Conservation (phyloP, 2,329 filamentous ascomycete species). For the Sclerotiophoma versabilis region DNA sequence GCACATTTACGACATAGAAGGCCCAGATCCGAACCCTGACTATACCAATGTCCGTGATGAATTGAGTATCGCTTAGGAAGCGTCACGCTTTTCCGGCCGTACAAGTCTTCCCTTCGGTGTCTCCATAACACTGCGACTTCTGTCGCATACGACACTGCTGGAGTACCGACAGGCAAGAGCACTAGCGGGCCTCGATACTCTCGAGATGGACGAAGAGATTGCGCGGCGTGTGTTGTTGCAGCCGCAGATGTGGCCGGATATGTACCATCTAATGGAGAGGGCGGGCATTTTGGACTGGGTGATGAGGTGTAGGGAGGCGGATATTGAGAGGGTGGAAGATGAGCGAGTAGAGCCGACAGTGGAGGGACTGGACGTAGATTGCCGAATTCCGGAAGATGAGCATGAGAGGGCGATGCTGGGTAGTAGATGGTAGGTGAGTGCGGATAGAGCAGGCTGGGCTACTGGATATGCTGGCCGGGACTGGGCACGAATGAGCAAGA, state of each 20-base stretch:
- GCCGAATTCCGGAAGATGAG: neutral
- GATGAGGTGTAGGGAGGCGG: neutral
- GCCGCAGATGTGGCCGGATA: neutral
- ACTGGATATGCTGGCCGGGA: neutral
- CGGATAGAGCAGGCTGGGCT: neutral
- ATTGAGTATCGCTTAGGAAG: neutral
- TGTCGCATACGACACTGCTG: neutral
- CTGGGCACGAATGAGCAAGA: neutral
- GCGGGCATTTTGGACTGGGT: neutral
- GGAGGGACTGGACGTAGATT: neutral
- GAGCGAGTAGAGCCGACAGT: neutral
- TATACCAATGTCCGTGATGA: neutral
- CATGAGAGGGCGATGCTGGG: neutral
- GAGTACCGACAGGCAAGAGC: neutral
- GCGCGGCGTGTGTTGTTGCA: neutral
- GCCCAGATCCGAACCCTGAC: neutral
- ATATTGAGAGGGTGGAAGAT: neutral
- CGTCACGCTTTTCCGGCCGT: neutral
- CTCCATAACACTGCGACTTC: neutral
- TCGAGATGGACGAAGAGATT: neutral
- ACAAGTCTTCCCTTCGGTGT: neutral
- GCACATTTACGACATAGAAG: neutral
- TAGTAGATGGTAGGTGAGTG: neutral
- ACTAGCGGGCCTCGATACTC: neutral
- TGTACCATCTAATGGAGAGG: neutral